Percentiles rank a stretch among this genome's conserved stretches.
Conservation (phyloP, 2,329 filamentous ascomycete species). For the Colletotrichum neosansevieriae region DNA sequence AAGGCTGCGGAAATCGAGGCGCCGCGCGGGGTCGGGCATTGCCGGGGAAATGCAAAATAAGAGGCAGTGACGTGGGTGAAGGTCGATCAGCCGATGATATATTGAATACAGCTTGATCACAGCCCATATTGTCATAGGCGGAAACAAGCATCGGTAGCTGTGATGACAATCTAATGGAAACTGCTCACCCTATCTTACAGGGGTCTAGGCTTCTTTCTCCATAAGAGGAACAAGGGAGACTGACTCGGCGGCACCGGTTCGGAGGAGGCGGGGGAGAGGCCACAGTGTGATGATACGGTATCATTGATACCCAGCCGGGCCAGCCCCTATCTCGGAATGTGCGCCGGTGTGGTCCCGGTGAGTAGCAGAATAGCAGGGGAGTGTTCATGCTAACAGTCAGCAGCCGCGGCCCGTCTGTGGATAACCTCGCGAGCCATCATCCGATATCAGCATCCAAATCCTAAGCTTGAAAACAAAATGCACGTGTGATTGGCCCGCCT, state of each 20-base stretch:
- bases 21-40: no score
- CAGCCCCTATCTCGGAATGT: not conserved
- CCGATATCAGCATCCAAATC: not conserved
- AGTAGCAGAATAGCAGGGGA: not conserved
- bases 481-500: no score
- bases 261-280: no score
- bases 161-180: not conserved
- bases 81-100: not conserved
- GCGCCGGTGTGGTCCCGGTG: not conserved
- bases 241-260: not conserved
- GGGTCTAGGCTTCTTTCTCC: not conserved
- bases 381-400: not conserved
- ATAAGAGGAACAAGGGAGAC: not conserved
- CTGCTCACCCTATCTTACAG: not conserved
- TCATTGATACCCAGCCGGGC: no score
- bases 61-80: no score
- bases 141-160: no score
- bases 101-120: not conserved
- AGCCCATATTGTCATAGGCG: not conserved
- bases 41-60: no score
- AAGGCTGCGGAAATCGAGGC: no score
- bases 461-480: no score
- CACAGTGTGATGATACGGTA: no score
- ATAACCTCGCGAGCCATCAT: slow-evolving; percentile 1
- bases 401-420: not conserved